A percentile compares a stretch with the other conserved stretches of the same genome.
These are phyloP conservation scores for Populus ilicifolia DNA, from an alignment of 345 rosid genomes.

Conservation along the genomic window DNA sequence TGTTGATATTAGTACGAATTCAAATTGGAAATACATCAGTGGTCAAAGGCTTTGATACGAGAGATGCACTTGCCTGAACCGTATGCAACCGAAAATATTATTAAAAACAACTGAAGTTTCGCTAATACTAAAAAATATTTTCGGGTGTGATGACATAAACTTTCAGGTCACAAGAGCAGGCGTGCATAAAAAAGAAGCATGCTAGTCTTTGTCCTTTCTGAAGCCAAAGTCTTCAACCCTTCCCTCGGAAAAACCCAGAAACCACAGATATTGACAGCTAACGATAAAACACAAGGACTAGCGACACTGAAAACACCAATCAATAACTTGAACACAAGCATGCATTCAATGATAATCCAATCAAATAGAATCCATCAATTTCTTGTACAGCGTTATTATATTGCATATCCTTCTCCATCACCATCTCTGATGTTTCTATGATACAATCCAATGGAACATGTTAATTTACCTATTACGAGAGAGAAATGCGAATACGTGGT, in stretches of 20 bases:
- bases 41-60: neutral
- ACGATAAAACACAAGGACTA: neutral
- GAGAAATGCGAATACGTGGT: neutral
- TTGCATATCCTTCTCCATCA: neutral
- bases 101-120: no score
- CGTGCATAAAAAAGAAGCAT: neutral
- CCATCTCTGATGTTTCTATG: neutral
- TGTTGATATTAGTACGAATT: neutral
- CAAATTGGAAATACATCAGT: neutral
- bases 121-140: no score
- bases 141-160: no score
- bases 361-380: neutral
- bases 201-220: neutral
- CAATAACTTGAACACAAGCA: neutral
- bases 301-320: neutral
- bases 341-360: neutral
- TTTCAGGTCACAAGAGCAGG: neutral
- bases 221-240: neutral
- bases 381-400: neutral
- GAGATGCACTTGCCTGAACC: neutral
- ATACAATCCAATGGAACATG: neutral
- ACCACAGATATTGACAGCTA: neutral
- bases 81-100: no score
- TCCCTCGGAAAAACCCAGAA: neutral
- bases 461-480: neutral